Base-by-base conservation (phyloP, 2,329 filamentous ascomycete species). In the Leptographium lundbergii region DNA sequence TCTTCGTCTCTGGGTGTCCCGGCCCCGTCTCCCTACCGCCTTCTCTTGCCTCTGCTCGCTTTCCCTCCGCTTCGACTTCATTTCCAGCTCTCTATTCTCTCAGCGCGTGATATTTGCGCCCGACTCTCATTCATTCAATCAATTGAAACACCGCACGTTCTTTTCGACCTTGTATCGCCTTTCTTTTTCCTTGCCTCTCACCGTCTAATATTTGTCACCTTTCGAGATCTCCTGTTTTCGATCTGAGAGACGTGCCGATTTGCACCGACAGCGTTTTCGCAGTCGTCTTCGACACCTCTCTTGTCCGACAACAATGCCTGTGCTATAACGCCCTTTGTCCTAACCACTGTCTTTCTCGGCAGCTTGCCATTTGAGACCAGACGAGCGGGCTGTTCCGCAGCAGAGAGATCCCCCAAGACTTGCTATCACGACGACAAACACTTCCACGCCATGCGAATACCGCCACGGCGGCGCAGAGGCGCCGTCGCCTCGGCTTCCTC, bases 381-480 rank as follows among this genome's bases (percentile, higher is more conserved):
- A 36, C 29, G 51, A 54, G 27, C 27, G 51, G 36, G 29, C 25
- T 14, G 34, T 24, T 53, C 14, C 24, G 13, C 47, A 13, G 24
- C 48, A 7, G 24, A 29, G 48, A 51, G 14, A 51, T 36, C 3
- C 39, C 10, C 36, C 27, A 3, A 19, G 24, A n/a, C 22, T 48
- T 11, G 39, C 27, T 22, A n/a, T 4, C 27, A 19, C 54, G 25
- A 39, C 47, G 11, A 39, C 53, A 36, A 34, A 22, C n/a, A 27
- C n/a, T 17, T 55, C 60, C 58, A 53, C 65, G 71, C 68, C 67
- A 82, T 82, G 80, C 75, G 75, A 73, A 71, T 76, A 69, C 69
- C 73, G 65, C 71, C 71, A 62, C 67, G 71, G 67, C 70, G 70
- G 71, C 72, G 74, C 70, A 69, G 68, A 64, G 71, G 71, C 67